Base-by-base conservation (phyloP, 108 stramenopile genomes). In the Nitzschia putrida region DNA sequence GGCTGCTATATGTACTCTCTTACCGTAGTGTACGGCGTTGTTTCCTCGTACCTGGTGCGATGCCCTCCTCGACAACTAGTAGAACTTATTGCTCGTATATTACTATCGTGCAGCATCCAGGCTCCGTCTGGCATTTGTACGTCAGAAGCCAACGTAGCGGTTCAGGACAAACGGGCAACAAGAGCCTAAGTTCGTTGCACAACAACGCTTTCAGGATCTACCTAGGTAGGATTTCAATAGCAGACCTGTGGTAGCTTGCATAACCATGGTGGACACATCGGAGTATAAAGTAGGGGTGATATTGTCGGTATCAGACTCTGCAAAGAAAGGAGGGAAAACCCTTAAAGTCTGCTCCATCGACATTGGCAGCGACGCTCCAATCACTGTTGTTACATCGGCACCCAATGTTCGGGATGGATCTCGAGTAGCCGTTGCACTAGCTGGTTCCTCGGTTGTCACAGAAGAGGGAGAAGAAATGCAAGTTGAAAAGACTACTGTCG, bases 221-320 rank as follows among this genome's bases (percentile, higher is more conserved):
- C n/a, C n/a, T n/a, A n/a, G n/a, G n/a, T n/a, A 4, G 18, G 47
- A 18, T 4, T 18, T 49, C 47, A 3, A 18, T 49, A 49, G 47
- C 18, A 49, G 47, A 49, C 47, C 18, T 49, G 47, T 3, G 47
- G 47, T 18, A 49, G 47, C 2, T 18, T 16, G 6, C 47, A 49
- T 2, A 49, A 18, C 47, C 4, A 71, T 71, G 69, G 74, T 56
- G 21, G 89, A 90, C 57, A 71, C 78, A 24, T 88, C 90, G 5
- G 79, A 83, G 53, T 94, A 92, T 80, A 90, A 86, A 74, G 90
- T 94, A 37, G 93, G 93, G 4, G 60, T 89, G 13, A 76, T 94
- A 26, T 74, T 90, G 0, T 65, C 57, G 7, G 16, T 84, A 0
- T 71, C 76, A 40, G 80, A 81, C 41, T 51, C 70, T 56, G 57